Percentiles rank a stretch among this genome's conserved stretches.
phyloP scores from a whole-genome alignment of 2,329 filamentous ascomycete species.

The Macroventuria anomochaeta region DNA sequence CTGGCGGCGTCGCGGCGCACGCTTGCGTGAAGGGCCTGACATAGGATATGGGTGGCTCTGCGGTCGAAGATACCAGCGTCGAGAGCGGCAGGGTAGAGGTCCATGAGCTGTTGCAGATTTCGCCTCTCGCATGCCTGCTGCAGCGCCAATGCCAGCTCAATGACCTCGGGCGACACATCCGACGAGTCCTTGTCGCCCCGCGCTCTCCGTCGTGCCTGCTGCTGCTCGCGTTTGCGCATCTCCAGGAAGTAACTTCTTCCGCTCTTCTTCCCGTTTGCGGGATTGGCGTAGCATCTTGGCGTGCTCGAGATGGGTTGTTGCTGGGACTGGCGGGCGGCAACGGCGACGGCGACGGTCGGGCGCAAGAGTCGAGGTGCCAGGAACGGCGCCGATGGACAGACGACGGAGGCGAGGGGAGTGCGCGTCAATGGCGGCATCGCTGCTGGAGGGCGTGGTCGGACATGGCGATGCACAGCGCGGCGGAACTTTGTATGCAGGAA shows the following conservation, averaged over 20 bases:
- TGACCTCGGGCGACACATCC: not conserved
- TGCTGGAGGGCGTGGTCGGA: not conserved
- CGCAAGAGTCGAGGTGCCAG: conserved; percentile 43
- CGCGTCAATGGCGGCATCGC: conserved; percentile 34
- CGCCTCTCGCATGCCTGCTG: conserved; percentile 26
- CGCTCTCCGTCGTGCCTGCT: not conserved
- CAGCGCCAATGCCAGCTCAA: conserved; percentile 20
- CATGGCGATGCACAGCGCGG: not conserved
- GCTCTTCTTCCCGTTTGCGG: conserved; percentile 12
- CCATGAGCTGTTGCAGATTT: conserved; percentile 28
- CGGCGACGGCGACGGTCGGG: conserved; percentile 18
- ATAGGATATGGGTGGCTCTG: conserved; percentile 41
- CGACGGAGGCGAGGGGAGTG: conserved; percentile 36
- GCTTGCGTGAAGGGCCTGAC: conserved; percentile 46
- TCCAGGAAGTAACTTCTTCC: conserved; percentile 16
- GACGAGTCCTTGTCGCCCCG: not conserved
- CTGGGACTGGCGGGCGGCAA: conserved; percentile 11
- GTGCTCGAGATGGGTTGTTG: conserved; percentile 4
- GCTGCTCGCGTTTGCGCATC: conserved; percentile 11
- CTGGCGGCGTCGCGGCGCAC: conserved; percentile 31
- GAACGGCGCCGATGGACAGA: conserved; percentile 47
- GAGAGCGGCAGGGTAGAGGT: conserved; percentile 37
- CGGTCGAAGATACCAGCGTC: conserved; percentile 17
- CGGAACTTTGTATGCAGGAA: conserved; percentile 7
- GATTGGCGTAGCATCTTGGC: conserved; percentile 23